A percentile compares a stretch with the other conserved stretches of the same genome.
Conservation (phyloP, 305 asterid species). For the Solanum hybrid region DNA sequence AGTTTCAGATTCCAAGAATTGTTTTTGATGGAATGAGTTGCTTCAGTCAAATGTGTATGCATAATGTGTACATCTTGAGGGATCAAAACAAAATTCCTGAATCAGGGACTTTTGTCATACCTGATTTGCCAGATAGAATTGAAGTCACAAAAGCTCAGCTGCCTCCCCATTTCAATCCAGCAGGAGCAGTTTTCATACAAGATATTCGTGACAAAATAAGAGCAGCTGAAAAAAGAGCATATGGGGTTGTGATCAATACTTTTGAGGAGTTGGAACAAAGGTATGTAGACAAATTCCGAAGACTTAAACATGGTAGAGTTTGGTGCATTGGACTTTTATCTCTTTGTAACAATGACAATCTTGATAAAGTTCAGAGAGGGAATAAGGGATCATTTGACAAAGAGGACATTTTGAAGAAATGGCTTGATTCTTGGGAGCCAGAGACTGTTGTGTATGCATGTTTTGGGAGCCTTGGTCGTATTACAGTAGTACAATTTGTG, state of each 20-base stretch:
- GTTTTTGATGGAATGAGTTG: conserved; percentile 53
- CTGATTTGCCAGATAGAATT: conserved; percentile 27
- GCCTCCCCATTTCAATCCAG: conserved; percentile 18
- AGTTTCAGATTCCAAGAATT: conserved; percentile 31
- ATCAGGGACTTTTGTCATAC: conserved; percentile 30
- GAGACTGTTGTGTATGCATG: conserved; percentile 36
- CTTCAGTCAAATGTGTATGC: conserved; percentile 23
- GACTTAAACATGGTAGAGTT: conserved; percentile 9
- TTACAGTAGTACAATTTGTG: conserved; percentile 13
- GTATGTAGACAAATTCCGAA: conserved; percentile 23
- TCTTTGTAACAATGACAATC: conserved; percentile 3
- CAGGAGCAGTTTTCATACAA: not conserved
- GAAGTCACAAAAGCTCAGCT: conserved; percentile 39
- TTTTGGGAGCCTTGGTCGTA: conserved; percentile 34
- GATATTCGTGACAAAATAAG: conserved; percentile 17
- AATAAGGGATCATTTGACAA: not conserved
- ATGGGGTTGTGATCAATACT: conserved; percentile 39
- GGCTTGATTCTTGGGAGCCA: conserved; percentile 18
- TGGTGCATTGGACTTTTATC: conserved; percentile 36
- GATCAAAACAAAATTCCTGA: not conserved
- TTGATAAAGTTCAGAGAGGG: conserved; percentile 24
- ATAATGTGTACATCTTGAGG: conserved; percentile 7
- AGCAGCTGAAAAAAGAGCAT: conserved; percentile 20
- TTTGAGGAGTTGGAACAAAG: conserved; percentile 35
- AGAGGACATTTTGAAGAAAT: not conserved